Evolutionary conservation across 164 flowering plant genomes (phyloP), one percentile per base, ranked within the genome.

Genomic region (Annona cherimola): DNA sequence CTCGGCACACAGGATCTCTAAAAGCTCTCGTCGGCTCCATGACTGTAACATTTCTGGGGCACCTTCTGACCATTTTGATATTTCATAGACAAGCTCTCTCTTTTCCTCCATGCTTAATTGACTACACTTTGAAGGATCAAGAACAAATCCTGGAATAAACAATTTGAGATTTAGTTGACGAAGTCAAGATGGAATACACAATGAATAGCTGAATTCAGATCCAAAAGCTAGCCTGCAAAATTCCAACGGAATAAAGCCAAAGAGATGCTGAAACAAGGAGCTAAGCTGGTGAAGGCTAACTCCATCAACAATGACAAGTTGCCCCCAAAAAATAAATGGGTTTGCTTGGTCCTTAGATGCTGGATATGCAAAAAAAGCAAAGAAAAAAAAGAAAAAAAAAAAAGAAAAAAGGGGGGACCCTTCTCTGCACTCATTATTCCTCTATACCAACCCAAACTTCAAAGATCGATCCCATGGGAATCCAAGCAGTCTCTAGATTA

Each of bases 21-120:
- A 63, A 83, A 95, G 89, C 71, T 95, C 99, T 69, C 88, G 89
- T 43, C 96, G 91, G 75, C 90, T 93, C 91, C 95, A 93, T 73
- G 92, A 79, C 72, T 87, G 90, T 41, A 95, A 81, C 69, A 86
- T 69, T 75, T 91, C 93, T 57, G 87, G 76, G 46, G 94, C 96
- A 78, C 86, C 89, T 71, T 85, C 73, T 0, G 92, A 66, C 83
- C 85, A 83, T 69, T 90, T 80, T 44, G 96, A 84, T 66, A 93
- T 61, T 78, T 87, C 86, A 79, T 87, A 83, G 4, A 95, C 94
- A 69, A 95, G 83, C 46, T 91, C 88, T 81, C 94, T 86, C 81
- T 93, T 95, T 76, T 89, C 89, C 44, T 91, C 95, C 85, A 89
- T 69, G 69, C 84, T 90, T 78, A 95, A 72, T 73, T 81, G 82